Evolutionary conservation across 2,329 filamentous ascomycete species (phyloP).

Genomic region (Zymoseptoria tritici): DNA sequence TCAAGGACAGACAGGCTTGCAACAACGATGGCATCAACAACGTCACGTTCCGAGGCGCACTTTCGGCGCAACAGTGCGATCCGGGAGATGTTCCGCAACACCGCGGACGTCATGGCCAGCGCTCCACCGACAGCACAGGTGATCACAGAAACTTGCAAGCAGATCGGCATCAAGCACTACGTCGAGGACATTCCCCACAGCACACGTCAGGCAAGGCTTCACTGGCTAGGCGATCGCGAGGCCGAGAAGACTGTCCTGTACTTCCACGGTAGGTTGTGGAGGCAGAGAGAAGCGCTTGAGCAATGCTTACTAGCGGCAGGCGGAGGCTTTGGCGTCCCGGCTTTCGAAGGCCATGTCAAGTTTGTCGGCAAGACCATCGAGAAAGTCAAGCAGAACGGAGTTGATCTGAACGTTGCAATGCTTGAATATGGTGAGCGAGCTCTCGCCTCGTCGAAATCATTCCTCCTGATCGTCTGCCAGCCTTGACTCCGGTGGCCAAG

Average conservation of each 20-base stretch:
- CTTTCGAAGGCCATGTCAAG: not conserved
- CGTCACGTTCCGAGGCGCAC: not conserved
- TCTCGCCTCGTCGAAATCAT: not conserved
- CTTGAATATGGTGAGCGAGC: not conserved
- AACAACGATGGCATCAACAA: not conserved
- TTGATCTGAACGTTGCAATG: not conserved
- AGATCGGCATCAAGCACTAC: not conserved
- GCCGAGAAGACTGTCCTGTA: not conserved
- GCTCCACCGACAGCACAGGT: not conserved
- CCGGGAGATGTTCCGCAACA: not conserved
- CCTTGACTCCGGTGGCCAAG: not conserved
- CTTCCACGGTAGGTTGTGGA: not conserved
- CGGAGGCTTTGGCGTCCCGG: not conserved
- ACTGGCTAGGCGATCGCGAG: not conserved
- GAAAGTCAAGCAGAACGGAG: not conserved
- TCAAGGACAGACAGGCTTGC: not conserved
- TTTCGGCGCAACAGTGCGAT: not conserved
- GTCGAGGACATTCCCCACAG: not conserved
- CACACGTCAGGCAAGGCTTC: not conserved
- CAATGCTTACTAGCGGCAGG: not conserved
- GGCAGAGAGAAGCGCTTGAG: not conserved
- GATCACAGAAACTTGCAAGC: not conserved
- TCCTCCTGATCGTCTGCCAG: not conserved
- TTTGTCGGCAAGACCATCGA: not conserved
- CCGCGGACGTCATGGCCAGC: not conserved